phyloP scores from a whole-genome alignment of 2,329 filamentous ascomycete species.

The Cryphonectria naterciae region DNA sequence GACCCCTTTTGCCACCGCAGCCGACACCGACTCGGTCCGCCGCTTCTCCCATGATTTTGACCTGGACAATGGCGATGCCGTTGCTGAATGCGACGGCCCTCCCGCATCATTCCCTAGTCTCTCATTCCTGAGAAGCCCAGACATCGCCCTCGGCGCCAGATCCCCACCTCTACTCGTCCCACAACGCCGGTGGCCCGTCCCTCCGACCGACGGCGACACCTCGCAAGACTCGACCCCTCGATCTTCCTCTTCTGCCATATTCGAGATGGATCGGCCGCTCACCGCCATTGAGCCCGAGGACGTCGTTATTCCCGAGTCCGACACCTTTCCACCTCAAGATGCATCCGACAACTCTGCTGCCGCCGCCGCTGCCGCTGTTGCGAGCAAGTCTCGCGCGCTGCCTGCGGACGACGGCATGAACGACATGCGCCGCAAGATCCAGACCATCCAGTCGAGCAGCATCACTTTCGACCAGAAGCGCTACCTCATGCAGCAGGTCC shows the following conservation, averaged over 20 bases:
- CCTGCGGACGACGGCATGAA: slow-evolving; percentile 83
- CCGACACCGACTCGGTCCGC: slow-evolving; percentile 41
- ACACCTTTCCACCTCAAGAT: slow-evolving; percentile 30
- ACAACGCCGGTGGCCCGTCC: slow-evolving; percentile 20
- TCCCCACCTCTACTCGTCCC: slow-evolving; percentile 28
- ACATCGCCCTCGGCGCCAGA: slow-evolving; percentile 28
- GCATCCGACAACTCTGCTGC: slow-evolving; percentile 37
- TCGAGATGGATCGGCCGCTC: slow-evolving; percentile 23
- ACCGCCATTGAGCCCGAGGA: slow-evolving; percentile 28
- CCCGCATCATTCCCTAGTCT: slow-evolving; percentile 24
- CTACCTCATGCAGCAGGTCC: slow-evolving; percentile 68
- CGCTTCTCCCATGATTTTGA: slow-evolving; percentile 32
- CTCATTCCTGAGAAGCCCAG: slow-evolving; percentile 29
- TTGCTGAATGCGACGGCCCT: slow-evolving; percentile 32
- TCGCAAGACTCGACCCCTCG: slow-evolving; percentile 19
- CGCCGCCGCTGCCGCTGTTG: slow-evolving; percentile 32
- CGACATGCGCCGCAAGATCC: slow-evolving; percentile 67
- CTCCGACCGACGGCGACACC: slow-evolving; percentile 10
- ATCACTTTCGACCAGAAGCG: slow-evolving; percentile 66
- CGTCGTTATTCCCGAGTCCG: slow-evolving; percentile 23
- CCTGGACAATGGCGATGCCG: slow-evolving; percentile 32
- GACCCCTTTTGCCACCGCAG: slow-evolving; percentile 38
- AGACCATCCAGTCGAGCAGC: slow-evolving; percentile 67
- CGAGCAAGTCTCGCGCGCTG: slow-evolving; percentile 41
- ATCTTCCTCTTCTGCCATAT: slow-evolving; percentile 14